Evolutionary conservation across 495 filamentous ascomycete genomes (phyloP).

Genomic region (Penicillium subrubescens): DNA sequence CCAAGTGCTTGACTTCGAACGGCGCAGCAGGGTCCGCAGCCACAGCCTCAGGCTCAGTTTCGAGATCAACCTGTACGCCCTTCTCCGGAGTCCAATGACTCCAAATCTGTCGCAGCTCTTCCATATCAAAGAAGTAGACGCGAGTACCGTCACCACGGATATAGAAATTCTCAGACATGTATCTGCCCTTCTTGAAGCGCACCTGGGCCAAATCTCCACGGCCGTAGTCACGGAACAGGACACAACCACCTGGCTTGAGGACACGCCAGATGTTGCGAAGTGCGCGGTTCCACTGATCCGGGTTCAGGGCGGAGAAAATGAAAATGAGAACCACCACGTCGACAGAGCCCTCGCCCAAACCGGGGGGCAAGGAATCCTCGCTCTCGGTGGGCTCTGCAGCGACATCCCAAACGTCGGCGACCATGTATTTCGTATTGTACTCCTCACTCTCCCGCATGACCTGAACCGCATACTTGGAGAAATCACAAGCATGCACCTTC

Average conservation of each 20-base stretch:
- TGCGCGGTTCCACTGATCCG: slow-evolving; percentile 80
- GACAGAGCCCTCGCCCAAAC: slow-evolving; percentile 71
- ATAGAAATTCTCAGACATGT: slow-evolving; percentile 95
- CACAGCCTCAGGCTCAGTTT: slow-evolving; percentile 14
- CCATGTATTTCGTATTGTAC: slow-evolving; percentile 65
- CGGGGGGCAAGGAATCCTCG: slow-evolving; percentile 63
- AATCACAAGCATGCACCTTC: slow-evolving; percentile 88
- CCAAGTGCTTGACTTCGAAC: slow-evolving; percentile 77
- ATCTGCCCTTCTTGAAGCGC: slow-evolving; percentile 90
- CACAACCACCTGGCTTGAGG: slow-evolving; percentile 84
- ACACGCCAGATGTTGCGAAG: slow-evolving; percentile 78
- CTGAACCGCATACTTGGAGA: slow-evolving; percentile 86
- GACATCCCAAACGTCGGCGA: slow-evolving; percentile 92
- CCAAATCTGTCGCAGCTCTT: slow-evolving; percentile 82
- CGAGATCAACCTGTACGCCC: slow-evolving; percentile 29
- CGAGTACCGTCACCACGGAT: slow-evolving; percentile 92
- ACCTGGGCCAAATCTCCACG: slow-evolving; percentile 95
- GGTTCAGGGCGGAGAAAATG: slow-evolving; percentile 90
- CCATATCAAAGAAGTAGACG: slow-evolving; percentile 94
- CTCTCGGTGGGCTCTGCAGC: slow-evolving; percentile 52
- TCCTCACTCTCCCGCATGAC: slow-evolving; percentile 75
- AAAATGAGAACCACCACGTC: slow-evolving; percentile 94
- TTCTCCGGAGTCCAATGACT: slow-evolving; percentile 49
- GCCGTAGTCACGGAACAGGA: slow-evolving; percentile 95
- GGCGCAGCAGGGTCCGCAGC: slow-evolving; percentile 22